These are phyloP conservation scores for Saccharomyces pastorianus DNA, from an alignment of 1,139 yeast species.

Conservation along the genomic window DNA sequence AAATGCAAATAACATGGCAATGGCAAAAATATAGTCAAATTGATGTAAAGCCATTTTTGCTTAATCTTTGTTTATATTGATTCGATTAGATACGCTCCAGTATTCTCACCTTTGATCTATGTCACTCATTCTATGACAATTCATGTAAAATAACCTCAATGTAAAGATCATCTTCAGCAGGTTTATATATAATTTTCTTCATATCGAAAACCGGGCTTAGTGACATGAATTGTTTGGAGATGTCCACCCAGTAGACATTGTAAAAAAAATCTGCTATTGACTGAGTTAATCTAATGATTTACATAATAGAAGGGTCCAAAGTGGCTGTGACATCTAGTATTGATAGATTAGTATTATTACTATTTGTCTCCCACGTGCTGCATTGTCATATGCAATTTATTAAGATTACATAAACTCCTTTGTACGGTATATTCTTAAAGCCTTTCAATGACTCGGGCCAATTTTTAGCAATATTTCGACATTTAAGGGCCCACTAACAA, in stretches of 20 bases:
- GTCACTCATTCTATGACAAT: neutral
- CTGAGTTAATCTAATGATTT: neutral
- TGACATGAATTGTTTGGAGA: neutral
- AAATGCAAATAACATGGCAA: slow-evolving; percentile 64
- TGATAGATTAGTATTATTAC: neutral
- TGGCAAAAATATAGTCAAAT: slow-evolving; percentile 59
- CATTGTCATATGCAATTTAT: neutral
- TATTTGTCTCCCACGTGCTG: neutral
- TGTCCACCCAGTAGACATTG: neutral
- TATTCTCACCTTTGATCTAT: neutral
- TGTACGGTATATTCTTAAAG: neutral
- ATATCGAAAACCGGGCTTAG: neutral
- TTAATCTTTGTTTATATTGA: neutral
- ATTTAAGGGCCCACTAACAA: neutral
- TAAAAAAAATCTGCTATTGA: neutral
- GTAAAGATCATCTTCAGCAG: neutral
- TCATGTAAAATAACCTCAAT: neutral
- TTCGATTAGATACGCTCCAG: neutral
- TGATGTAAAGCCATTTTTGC: slow-evolving; percentile 37
- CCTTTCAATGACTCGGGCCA: neutral
- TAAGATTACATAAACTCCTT: neutral
- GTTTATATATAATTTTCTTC: neutral
- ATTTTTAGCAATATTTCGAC: neutral
- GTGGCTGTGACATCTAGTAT: neutral
- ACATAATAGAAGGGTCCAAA: neutral